A percentile compares a stretch with the other conserved stretches of the same genome.
Conservation (phyloP, 345 rosid genomes). For the Punica granatum region DNA sequence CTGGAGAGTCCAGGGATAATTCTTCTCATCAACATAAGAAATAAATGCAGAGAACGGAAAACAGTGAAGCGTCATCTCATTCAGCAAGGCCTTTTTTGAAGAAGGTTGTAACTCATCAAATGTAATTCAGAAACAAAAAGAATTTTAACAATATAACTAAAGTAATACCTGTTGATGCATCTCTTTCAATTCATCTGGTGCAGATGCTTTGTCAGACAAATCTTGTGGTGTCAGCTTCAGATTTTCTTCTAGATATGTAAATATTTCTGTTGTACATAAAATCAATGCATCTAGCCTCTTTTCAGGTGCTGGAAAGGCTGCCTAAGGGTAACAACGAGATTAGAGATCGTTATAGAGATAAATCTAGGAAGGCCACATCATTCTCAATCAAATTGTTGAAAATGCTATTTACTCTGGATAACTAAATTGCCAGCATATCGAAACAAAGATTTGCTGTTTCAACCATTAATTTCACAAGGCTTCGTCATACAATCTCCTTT, state of each 20-base stretch:
- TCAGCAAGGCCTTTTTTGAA: background rate
- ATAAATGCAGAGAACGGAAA: background rate
- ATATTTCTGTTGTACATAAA: conserved; percentile 61
- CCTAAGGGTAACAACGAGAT: conserved; percentile 41
- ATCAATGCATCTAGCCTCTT: conserved; percentile 85
- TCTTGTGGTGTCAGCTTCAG: conserved; percentile 71
- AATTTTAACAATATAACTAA: background rate
- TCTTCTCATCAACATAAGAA: background rate
- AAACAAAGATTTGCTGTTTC: background rate
- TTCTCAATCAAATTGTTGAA: conserved; percentile 7
- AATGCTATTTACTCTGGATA: background rate
- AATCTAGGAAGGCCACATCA: conserved; percentile 7
- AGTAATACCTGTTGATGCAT: conserved; percentile 82
- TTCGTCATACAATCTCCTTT: background rate
- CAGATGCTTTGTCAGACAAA: conserved; percentile 74
- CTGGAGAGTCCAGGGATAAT: background rate
- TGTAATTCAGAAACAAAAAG: background rate
- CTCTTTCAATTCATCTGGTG: conserved; percentile 83
- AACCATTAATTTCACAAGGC: background rate
- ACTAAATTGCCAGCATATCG: background rate
- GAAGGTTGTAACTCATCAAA: background rate
- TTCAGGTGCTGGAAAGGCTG: conserved; percentile 87
- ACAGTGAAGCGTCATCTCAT: background rate
- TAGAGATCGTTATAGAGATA: conserved; percentile 13
- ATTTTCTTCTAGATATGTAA: conserved; percentile 87